A percentile compares a stretch with the other conserved stretches of the same genome.
phyloP scores from a whole-genome alignment of 495 filamentous ascomycete genomes.

The Hamigera avellanea region DNA sequence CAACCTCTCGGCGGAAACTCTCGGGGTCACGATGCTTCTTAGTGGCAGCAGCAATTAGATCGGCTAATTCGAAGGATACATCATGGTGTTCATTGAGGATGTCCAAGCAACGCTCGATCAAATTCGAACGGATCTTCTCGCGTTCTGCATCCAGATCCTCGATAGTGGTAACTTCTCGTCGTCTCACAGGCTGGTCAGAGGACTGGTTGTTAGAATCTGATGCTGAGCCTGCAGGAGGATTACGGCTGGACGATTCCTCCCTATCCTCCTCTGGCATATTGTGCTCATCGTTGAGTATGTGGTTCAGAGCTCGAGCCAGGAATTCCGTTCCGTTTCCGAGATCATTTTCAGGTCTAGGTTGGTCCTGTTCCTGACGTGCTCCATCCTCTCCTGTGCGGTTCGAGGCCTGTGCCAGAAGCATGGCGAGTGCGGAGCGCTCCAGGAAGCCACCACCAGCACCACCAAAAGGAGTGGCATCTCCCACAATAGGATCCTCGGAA shows the following conservation, averaged over 20 bases:
- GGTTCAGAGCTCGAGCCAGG: constrained; percentile 24
- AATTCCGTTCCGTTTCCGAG: constrained; percentile 20
- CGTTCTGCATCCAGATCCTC: constrained; percentile 80
- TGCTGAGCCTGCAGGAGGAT: constrained; percentile 3
- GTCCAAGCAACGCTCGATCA: constrained; percentile 85
- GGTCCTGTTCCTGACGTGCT: constrained; percentile 9
- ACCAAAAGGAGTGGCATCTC: constrained; percentile 22
- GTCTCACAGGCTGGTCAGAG: constrained; percentile 5
- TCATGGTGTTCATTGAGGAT: constrained; percentile 78
- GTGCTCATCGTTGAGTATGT: constrained; percentile 23
- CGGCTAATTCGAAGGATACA: constrained; percentile 83
- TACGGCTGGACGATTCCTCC: constrained; percentile 13
- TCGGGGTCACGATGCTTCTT: constrained; percentile 55
- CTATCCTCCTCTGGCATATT: constrained; percentile 14
- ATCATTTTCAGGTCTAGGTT: constrained; percentile 15
- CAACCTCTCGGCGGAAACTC: constrained; percentile 59
- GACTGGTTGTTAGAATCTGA: constrained; percentile 11
- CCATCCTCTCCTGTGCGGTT: constrained; percentile 14
- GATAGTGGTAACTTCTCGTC: constrained; percentile 43
- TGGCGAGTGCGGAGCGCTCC: constrained; percentile 24
- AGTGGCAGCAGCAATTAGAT: constrained; percentile 69
- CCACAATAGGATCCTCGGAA: constrained; percentile 17
- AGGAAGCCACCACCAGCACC: constrained; percentile 14
- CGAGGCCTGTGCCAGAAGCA: constrained; percentile 26
- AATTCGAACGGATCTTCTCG: constrained; percentile 53